Percentiles rank a stretch among this genome's conserved stretches.
These are phyloP conservation scores for Penicillium steckii DNA, from an alignment of 495 filamentous ascomycete species.

Conservation along the genomic window DNA sequence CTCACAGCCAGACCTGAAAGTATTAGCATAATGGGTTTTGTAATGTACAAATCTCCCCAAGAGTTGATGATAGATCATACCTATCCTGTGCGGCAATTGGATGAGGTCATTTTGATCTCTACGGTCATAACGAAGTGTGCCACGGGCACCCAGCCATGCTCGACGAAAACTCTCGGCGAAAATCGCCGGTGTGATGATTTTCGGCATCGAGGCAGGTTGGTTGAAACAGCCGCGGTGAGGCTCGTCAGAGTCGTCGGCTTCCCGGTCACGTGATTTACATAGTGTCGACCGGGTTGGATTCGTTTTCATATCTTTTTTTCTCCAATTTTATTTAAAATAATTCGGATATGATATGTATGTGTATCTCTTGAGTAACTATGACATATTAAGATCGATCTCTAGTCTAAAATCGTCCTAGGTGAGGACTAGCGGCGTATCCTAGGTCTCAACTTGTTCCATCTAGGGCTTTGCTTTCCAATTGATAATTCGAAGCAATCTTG, in stretches of 20 bases:
- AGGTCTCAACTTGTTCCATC: no score
- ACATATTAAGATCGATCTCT: no score
- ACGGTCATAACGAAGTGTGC: background rate
- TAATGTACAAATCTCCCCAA: background rate
- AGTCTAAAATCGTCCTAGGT: no score
- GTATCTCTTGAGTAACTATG: no score
- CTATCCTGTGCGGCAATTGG: constrained; percentile 9
- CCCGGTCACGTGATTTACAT: background rate
- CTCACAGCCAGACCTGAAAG: constrained; percentile 76
- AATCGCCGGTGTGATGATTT: constrained; percentile 44
- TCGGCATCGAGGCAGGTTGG: constrained; percentile 8
- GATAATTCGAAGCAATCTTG: no score
- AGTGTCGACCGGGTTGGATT: no score
- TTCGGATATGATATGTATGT: no score
- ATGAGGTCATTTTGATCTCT: constrained; percentile 3
- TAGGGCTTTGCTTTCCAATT: no score
- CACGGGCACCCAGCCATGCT: constrained; percentile 44
- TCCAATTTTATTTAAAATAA: no score
- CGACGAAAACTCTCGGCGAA: constrained; percentile 53
- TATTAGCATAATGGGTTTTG: background rate
- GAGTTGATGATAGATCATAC: constrained; percentile 15
- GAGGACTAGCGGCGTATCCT: no score
- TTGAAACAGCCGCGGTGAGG: background rate
- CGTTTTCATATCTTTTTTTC: background rate
- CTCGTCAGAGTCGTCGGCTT: background rate